Evolutionary conservation across 139 green algal species (phyloP), one percentile per base, ranked within the genome.

Genomic region (Micractinium sp.): DNA sequence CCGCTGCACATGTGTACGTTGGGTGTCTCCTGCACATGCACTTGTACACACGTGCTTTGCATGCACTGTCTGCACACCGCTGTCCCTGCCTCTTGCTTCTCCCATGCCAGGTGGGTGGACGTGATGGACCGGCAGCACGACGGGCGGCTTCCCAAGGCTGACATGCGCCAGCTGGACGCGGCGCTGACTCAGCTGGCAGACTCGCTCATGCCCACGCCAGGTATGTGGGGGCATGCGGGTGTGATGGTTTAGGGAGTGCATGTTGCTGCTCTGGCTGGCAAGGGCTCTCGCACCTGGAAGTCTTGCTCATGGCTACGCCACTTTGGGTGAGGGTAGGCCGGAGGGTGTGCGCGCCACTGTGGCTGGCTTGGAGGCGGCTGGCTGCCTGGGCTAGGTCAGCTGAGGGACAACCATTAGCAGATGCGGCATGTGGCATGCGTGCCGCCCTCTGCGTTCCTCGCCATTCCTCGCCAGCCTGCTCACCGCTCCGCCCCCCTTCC

Each of bases 171-270:
- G 29, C 76, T 97, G 36, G 85, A 95, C 71, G 66, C 56, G 18
- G 76, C 87, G 71, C 93, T 97, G 83, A 29, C 53, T 14, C 41
- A 86, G 47, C 88, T 97, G 77, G 92, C 88, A 31, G 76, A 85
- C 39, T 73, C 75, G 23, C 90, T 97, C 67, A 90, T 80, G 60
- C 90, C 90, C 61, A 93, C 90, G 0, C 61, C 78, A 35, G 87
- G 87, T 90, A 39, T 0, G 83, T 2, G 35, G 60, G 2, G 4
- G 16, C 33, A 31, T 19, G 33, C 18, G 15, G 4, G 9, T 73
- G 63, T 73, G 14, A 25, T 73, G 63, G 7, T 73, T 73, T 9
- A 56, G 47, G 47, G 47, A 5, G 12, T 12, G 14, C 63, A 25
- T 73, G 22, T 29, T 73, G 7, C 2, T 29, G 63, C n/a, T 73